A percentile compares a stretch with the other conserved stretches of the same genome.
Conservation (phyloP, 2,329 filamentous ascomycete species). For the Sordariomycetes sp. region DNA sequence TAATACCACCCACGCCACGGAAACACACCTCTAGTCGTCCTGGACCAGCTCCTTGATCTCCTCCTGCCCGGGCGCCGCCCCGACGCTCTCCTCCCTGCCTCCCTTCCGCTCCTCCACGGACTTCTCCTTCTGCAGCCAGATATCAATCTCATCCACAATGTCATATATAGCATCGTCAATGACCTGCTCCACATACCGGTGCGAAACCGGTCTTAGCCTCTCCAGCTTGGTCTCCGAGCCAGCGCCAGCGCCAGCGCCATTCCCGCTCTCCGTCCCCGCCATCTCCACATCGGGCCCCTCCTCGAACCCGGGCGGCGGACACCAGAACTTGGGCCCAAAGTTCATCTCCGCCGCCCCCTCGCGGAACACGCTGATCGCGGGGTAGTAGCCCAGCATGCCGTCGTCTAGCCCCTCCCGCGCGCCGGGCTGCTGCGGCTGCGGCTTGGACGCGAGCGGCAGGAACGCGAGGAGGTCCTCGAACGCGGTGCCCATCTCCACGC, state of each 20-base stretch:
- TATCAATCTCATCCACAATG: constrained; percentile 88
- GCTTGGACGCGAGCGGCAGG: constrained; percentile 76
- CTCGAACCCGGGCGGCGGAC: constrained; percentile 54
- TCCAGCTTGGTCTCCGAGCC: background rate
- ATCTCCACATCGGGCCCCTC: constrained; percentile 25
- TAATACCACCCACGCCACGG: background rate
- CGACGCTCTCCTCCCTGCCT: constrained; percentile 30
- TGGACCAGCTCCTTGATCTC: constrained; percentile 58
- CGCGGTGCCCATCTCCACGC: constrained; percentile 71
- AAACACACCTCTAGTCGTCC: constrained; percentile 36
- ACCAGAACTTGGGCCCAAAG: constrained; percentile 92
- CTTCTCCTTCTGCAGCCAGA: constrained; percentile 62
- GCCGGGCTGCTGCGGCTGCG: constrained; percentile 53
- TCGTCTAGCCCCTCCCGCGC: constrained; percentile 85
- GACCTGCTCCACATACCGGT: constrained; percentile 86
- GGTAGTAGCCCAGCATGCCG: constrained; percentile 91
- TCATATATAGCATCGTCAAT: constrained; percentile 91
- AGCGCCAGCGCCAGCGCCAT: constrained; percentile 4
- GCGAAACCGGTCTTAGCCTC: constrained; percentile 46
- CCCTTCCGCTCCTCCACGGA: constrained; percentile 34
- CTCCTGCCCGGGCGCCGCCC: constrained; percentile 33
- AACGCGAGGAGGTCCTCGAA: constrained; percentile 86
- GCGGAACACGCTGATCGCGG: constrained; percentile 82
- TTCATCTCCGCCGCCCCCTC: constrained; percentile 88
- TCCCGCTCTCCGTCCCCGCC: constrained; percentile 27